Evolutionary conservation across 1,284 basidiomycete genomes (phyloP), one percentile per base, ranked within the genome.

Genomic region (Schizophyllum commune): DNA sequence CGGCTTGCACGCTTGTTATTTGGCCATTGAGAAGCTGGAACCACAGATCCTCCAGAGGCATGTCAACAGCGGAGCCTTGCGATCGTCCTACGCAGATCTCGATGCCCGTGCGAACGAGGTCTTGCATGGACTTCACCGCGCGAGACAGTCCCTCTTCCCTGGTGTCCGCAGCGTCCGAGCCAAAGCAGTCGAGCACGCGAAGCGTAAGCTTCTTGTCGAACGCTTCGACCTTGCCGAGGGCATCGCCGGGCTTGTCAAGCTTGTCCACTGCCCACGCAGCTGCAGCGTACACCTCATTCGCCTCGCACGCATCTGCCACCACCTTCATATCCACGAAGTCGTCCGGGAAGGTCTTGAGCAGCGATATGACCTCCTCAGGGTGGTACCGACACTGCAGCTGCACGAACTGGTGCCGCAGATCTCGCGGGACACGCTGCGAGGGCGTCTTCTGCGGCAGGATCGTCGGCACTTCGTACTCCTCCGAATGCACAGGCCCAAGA

Each of bases 31-130:
- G 80, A 0, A 97, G 77, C 63, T 85, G 83, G 71, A 93, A 95
- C 96, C 96, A 98, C 66, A 95, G 83, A 66, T 97, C 92, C 69
- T 96, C 93, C 15, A 89, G 76, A 1, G 86, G 80, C 11, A 85
- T 73, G 8, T 81, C 76, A 1, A 69, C 71, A 17, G 73, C 69
- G 19, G 72, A 73, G 3, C 66, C 70, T 62, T 77, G 74, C 2
- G 91, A 91, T 62, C 83, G 84, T 63, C 85, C 81, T 47, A 86
- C 71, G 69, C 92, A 95, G 47, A 94, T 79, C 0, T 79, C 71
- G 4, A 88, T 80, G 17, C 86, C 87, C 61, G 83, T 82, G 33
- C 75, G 74, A n/a, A 83, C 83, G 32, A 92, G 77, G 2, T 77
- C 76, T 63, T 79, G 73, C 58, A 94, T 68, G 15, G 77, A 73